These are phyloP conservation scores for Plasmodium cynomolgi DNA, from an alignment of 169 alveolate genomes.

Conservation along the genomic window DNA sequence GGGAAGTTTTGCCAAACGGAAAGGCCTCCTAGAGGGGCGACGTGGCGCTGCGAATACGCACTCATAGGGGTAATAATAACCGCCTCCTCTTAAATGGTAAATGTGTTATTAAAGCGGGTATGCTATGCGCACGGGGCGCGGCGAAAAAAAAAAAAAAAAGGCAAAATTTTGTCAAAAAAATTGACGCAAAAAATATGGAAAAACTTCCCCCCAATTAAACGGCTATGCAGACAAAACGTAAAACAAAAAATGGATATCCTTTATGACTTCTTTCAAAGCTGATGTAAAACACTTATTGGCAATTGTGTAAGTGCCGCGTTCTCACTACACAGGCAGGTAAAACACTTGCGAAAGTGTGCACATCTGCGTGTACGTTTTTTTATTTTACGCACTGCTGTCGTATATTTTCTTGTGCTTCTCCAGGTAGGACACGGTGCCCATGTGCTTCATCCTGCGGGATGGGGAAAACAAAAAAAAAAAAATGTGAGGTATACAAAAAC, in stretches of 20 bases:
- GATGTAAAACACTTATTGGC: not conserved
- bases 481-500: not conserved
- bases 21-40: not conserved
- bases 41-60: not conserved
- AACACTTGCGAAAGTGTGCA: not conserved
- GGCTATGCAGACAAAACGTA: not conserved
- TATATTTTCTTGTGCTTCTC: conserved; percentile 65
- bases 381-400: conserved; percentile 23
- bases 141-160: not conserved
- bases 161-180: not conserved
- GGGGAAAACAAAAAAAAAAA: not conserved
- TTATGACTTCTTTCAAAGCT: not conserved
- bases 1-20: not conserved
- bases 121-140: not conserved
- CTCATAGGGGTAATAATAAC: not conserved
- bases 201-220: not conserved
- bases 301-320: not conserved
- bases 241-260: not conserved
- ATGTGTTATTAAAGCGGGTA: not conserved
- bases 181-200: not conserved
- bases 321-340: not conserved
- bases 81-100: not conserved
- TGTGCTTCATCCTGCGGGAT: conserved; percentile 56
- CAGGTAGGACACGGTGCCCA: conserved; percentile 51
- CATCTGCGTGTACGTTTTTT: not conserved